Evolutionary conservation across 192 early-diverging fungal species (phyloP).

Genomic region (Entomortierella lignicola): DNA sequence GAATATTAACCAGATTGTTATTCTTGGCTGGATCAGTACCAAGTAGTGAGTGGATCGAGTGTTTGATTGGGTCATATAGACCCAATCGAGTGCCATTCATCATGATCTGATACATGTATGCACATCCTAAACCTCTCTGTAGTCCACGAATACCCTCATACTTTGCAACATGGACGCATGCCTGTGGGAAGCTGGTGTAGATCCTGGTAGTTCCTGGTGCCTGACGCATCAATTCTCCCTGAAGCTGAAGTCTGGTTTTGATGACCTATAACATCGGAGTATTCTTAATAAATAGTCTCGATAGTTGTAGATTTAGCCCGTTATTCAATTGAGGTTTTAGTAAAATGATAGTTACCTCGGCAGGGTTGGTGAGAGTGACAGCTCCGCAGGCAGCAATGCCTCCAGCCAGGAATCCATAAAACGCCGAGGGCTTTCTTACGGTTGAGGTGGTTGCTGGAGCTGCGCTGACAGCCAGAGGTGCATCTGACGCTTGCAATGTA

Average conservation of each 20-base stretch:
- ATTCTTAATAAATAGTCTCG: too few species aligned
- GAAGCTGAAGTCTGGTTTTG: slow-evolving; percentile 94
- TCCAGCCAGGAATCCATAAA: slow-evolving; percentile 77
- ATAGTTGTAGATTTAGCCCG: too few species aligned
- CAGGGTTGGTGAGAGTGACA: slow-evolving; percentile 96
- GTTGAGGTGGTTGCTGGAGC: slow-evolving; percentile 1
- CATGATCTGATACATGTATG: slow-evolving; percentile 92
- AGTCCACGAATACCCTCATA: slow-evolving; percentile 89
- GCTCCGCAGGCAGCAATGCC: slow-evolving; percentile 90
- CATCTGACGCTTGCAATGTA: slow-evolving; percentile 7
- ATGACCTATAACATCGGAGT: too few species aligned
- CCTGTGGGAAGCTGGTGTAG: slow-evolving; percentile 84
- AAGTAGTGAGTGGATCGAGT: slow-evolving; percentile 59
- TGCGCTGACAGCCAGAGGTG: slow-evolving; percentile 11
- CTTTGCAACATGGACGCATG: slow-evolving; percentile 79
- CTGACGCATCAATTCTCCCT: slow-evolving; percentile 83
- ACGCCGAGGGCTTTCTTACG: slow-evolving; percentile 50
- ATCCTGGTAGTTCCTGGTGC: slow-evolving; percentile 60
- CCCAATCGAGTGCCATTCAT: slow-evolving; percentile 95
- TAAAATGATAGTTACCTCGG: slow-evolving; percentile 71
- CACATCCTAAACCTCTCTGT: slow-evolving; percentile 85
- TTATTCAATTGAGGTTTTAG: not conserved
- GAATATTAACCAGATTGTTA: slow-evolving; percentile 72
- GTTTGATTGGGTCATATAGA: slow-evolving; percentile 88
- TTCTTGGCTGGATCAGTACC: slow-evolving; percentile 48